Evolutionary conservation across 495 filamentous ascomycete species (phyloP).

Genomic region (Penicillium maclennaniae): DNA sequence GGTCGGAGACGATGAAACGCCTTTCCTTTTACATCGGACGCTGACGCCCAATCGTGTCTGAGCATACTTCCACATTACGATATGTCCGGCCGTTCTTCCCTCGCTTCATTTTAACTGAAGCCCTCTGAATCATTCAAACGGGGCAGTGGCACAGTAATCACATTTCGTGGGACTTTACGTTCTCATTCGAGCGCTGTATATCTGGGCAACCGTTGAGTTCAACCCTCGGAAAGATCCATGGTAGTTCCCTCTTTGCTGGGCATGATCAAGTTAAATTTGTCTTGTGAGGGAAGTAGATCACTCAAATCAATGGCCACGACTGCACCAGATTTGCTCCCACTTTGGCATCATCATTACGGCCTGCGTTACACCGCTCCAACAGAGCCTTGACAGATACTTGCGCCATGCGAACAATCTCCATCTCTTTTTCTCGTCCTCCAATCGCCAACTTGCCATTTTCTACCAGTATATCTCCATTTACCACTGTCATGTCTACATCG

Average conservation of each 20-base stretch:
- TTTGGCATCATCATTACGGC: background rate
- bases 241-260: too few species aligned
- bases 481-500: conserved; percentile 38
- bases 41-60: too few species aligned
- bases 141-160: too few species aligned
- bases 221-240: too few species aligned
- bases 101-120: too few species aligned
- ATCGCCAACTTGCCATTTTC: conserved; percentile 20
- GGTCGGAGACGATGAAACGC: background rate
- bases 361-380: conserved; percentile 13
- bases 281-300: too few species aligned
- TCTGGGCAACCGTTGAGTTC: background rate
- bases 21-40: background rate
- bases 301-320: conserved; percentile 10
- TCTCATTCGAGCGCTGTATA: too few species aligned
- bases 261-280: too few species aligned
- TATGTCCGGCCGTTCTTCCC: too few species aligned
- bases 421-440: conserved; percentile 15
- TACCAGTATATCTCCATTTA: conserved; percentile 34
- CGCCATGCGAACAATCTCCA: conserved; percentile 13
- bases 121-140: too few species aligned
- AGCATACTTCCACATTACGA: too few species aligned
- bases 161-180: too few species aligned
- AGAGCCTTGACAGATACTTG: conserved; percentile 11
- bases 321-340: conserved; percentile 10